phyloP scores from a whole-genome alignment of 306 rosid species.

The Ammopiptanthus mongolicus region DNA sequence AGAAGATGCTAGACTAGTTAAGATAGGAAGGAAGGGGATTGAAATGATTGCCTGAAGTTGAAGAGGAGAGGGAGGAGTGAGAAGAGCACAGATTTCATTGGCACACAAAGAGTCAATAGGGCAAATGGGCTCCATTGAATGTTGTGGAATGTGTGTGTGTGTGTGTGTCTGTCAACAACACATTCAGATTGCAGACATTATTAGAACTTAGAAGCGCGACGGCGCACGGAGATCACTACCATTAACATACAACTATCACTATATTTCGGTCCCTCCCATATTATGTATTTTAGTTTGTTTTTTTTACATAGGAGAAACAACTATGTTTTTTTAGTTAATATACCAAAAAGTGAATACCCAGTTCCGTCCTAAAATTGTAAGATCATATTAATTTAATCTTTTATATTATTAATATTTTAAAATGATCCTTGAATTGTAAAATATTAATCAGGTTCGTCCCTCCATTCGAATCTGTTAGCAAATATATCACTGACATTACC shows the following conservation, averaged over 20 bases:
- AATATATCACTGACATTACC: too few species aligned
- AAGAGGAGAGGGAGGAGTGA: conserved; percentile 48
- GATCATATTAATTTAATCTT: too few species aligned
- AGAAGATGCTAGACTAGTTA: neutral
- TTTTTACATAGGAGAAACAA: too few species aligned
- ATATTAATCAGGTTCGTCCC: too few species aligned
- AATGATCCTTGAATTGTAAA: too few species aligned
- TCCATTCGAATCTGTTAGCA: too few species aligned
- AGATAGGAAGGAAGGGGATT: neutral
- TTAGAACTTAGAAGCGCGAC: neutral
- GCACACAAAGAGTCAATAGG: conserved; percentile 40
- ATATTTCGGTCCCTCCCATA: neutral
- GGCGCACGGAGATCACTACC: neutral
- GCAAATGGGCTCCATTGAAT: conserved; percentile 55
- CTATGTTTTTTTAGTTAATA: too few species aligned
- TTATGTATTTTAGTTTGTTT: too few species aligned
- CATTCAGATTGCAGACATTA: neutral
- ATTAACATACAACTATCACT: neutral
- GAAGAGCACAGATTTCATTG: conserved; percentile 54
- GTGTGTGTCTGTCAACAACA: neutral
- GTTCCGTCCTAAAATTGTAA: too few species aligned
- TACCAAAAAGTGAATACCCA: too few species aligned
- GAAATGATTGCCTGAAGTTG: conserved; percentile 52
- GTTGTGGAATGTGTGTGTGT: neutral
- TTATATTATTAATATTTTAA: too few species aligned